phyloP scores from a whole-genome alignment of 768 basidiomycete genomes.

The Termitomyces sp. region DNA sequence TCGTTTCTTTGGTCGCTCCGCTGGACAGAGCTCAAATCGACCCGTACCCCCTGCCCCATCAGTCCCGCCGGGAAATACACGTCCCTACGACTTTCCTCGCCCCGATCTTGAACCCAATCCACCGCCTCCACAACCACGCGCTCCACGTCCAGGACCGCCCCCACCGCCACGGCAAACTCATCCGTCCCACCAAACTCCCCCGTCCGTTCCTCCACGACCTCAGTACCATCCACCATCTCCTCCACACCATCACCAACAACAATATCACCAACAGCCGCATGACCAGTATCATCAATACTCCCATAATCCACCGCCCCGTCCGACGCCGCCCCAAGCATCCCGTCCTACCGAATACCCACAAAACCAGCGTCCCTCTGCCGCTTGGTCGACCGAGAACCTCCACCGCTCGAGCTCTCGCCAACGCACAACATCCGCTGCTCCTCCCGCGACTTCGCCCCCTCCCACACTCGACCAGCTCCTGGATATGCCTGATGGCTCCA shows the following conservation, averaged over 20 bases:
- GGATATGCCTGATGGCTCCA: slow-evolving; percentile 47
- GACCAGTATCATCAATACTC: slow-evolving; percentile 13
- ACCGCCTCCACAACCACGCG: slow-evolving; percentile 20
- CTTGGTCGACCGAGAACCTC: slow-evolving; percentile 18
- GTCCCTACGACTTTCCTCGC: slow-evolving; percentile 42
- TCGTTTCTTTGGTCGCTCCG: slow-evolving; percentile 43
- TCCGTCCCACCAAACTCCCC: slow-evolving; percentile 18
- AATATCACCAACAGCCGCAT: slow-evolving; percentile 5
- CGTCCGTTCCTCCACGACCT: slow-evolving; percentile 17
- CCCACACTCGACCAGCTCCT: slow-evolving; percentile 71
- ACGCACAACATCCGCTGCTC: slow-evolving; percentile 35
- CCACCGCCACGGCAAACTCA: slow-evolving; percentile 19
- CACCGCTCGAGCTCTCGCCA: slow-evolving; percentile 22
- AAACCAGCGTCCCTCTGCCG: slow-evolving; percentile 19
- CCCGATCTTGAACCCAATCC: slow-evolving; percentile 57
- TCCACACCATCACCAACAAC: slow-evolving; percentile 7
- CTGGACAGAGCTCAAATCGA: slow-evolving; percentile 20
- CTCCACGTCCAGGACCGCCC: slow-evolving; percentile 18
- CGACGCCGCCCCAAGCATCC: slow-evolving; percentile 10
- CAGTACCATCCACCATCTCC: slow-evolving; percentile 14
- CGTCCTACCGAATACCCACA: slow-evolving; percentile 18
- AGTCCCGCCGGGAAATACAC: slow-evolving; percentile 19
- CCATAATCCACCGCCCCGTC: slow-evolving; percentile 13
- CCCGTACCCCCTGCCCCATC: slow-evolving; percentile 29
- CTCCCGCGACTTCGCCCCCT: slow-evolving; percentile 31